Base-by-base conservation (phyloP, 352 stramenopile genomes). In the Globisporangium orthogonon region DNA sequence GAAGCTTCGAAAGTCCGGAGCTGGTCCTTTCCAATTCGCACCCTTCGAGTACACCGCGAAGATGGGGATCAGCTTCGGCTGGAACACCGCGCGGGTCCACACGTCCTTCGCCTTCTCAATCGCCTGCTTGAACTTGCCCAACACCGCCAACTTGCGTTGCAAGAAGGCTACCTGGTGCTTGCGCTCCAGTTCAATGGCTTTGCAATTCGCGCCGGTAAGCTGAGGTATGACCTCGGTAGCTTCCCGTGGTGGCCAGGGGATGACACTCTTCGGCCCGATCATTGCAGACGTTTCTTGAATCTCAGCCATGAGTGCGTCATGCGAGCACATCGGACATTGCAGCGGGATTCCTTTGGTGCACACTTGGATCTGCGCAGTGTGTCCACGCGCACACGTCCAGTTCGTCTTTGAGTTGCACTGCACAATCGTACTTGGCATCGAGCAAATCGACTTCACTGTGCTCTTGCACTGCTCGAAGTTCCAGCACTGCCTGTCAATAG, bases 401-500 rank as follows among this genome's bases (percentile, higher is more conserved):
- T 65, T 31, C 0, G 63, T 72, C 18, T 72, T 66, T 3, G 56
- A 64, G 7, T 52, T 23, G 37, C 81, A 91, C 17, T 78, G 58
- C 40, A 86, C 57, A 10, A 54, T 17, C 4, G 14, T 9, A 46
- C 7, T 66, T 0, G 51, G 49, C n/a, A 54, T 46, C 0, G 57
- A 67, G 30, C 66, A 78, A 11, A 54, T 15, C 1, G 66, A 62
- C 4, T 53, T 46, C 17, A 87, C 61, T 3, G 61, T 71, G 18
- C 63, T 63, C 13, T 70, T 52, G 55, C 81, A 91, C 5, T 49
- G 35, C 0, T 15, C 37, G 35, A 70, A 65, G 59, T 91, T 91
- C 78, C 78, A 89, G 54, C 81, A 91, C n/a, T 56, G 59, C 29
- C 70, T 79, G 7, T 70, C 65, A 3, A 83, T 67, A 15, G 44